phyloP scores from a whole-genome alignment of 2,329 filamentous ascomycete genomes.

The Phyllosticta citriasiana region DNA sequence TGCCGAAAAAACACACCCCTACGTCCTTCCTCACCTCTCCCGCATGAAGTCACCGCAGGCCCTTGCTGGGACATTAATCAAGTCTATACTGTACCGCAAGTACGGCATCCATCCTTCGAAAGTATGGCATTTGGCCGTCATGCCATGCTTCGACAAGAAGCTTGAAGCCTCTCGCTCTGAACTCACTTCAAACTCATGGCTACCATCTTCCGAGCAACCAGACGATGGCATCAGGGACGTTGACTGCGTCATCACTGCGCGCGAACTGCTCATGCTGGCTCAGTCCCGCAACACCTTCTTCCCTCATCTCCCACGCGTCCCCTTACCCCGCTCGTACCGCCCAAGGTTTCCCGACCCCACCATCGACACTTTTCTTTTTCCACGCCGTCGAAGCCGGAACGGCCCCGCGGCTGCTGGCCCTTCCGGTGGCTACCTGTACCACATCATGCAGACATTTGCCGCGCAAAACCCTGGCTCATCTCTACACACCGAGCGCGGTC shows the following conservation, averaged over 20 bases:
- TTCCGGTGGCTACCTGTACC: constrained; percentile 81
- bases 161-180: constrained; percentile 90
- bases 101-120: constrained; percentile 63
- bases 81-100: constrained; percentile 67
- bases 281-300: constrained; percentile 71
- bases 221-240: constrained; percentile 60
- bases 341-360: constrained; percentile 62
- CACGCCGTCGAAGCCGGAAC: constrained; percentile 32
- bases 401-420: constrained; percentile 55
- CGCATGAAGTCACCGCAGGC: constrained; percentile 90
- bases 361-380: constrained; percentile 67
- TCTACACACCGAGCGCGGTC: constrained; percentile 62
- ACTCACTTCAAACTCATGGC: constrained; percentile 72
- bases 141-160: constrained; percentile 99
- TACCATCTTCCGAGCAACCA: constrained; percentile 13
- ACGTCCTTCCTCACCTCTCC: constrained; percentile 84
- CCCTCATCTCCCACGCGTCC: constrained; percentile 54
- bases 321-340: constrained; percentile 37
- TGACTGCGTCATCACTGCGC: constrained; percentile 95
- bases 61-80: constrained; percentile 78
- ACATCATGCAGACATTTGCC: constrained; percentile 68
- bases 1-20: constrained; percentile 93
- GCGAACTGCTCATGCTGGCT: constrained; percentile 84
- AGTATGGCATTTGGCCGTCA: constrained; percentile 91
- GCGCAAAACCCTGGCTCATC: constrained; percentile 59